Base-by-base conservation (phyloP, 305 asterid genomes). In the Solanum chacoense region DNA sequence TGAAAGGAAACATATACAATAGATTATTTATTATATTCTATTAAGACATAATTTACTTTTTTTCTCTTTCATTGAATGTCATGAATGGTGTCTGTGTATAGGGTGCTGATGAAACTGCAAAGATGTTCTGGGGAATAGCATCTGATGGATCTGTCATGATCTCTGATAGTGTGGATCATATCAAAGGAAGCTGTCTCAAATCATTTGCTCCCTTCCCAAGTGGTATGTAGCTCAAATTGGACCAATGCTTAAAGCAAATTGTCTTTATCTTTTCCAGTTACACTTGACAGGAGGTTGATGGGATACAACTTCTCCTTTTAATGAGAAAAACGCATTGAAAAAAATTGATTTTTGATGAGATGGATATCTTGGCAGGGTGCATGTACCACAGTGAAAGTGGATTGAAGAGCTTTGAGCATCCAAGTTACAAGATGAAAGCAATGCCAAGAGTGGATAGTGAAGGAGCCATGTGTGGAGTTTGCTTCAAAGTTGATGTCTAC, bases 381-480 rank as follows among this genome's bases (percentile, higher is more conserved):
- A 93, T 95, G 98, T 95, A 93, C 89, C 98, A 96, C 28, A 95
- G 95, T 87, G 97, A 92, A 77, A 88, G 93, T 45, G 98, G 98
- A 73, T 55, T 95, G 86, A 90, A 89, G 94, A 96, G 97, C 96
- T 96, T 94, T 83, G 98, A 96, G 91, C 98, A 94, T 88, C 98
- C 99, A 22, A 93, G 36, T 92, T 94, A 95, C 81, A 93, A 93
- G 94, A 90, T 96, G 98, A 95, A 94, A 87, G 96, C 99, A 3
- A 92, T 96, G 96, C 97, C 99, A 4, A 95, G 98, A 88, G 92
- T 96, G 38, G 99, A 95, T 42, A 96, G 99, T 89, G 98, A 96
- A 78, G 99, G 99, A 65, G 94, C 92, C 5, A 92, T 96, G 90
- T 93, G 98, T 77, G 99, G 99, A 13, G 95, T 98, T 24, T 81